These are phyloP conservation scores for Oryza glaberrima DNA, from an alignment of 176 grass and related monocot species.

Conservation along the genomic window DNA sequence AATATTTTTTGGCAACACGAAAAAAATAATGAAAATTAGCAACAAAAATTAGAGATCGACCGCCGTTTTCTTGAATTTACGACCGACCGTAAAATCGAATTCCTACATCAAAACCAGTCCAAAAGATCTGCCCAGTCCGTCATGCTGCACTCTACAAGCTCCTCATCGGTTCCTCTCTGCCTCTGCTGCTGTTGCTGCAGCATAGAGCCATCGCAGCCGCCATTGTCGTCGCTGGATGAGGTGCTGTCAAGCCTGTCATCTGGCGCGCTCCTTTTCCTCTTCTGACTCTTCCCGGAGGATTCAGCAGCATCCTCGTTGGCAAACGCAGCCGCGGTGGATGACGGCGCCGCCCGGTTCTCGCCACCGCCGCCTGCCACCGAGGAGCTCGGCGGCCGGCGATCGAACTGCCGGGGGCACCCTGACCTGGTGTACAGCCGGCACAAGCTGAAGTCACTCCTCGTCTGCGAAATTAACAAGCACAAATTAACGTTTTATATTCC, in stretches of 20 bases:
- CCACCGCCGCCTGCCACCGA: background rate
- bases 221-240: slow-evolving; percentile 36
- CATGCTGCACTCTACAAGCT: slow-evolving; percentile 9
- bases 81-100: background rate
- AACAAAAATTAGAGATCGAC: background rate
- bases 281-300: background rate
- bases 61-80: background rate
- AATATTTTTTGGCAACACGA: background rate
- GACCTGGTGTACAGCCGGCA: slow-evolving; percentile 79
- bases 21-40: background rate
- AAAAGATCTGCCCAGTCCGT: slow-evolving; percentile 34
- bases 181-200: slow-evolving; percentile 19
- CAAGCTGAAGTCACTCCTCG: slow-evolving; percentile 79
- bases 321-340: background rate
- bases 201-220: background rate
- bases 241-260: slow-evolving; percentile 15
- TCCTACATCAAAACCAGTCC: slow-evolving; percentile 33
- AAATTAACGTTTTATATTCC: background rate
- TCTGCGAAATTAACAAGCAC: slow-evolving; percentile 43
- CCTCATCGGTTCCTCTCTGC: slow-evolving; percentile 18
- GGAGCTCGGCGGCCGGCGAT: slow-evolving; percentile 66
- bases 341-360: background rate
- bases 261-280: slow-evolving; percentile 44
- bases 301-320: background rate
- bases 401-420: slow-evolving; percentile 67